phyloP scores from a whole-genome alignment of 164 flowering plant species.

The Santalum album region DNA sequence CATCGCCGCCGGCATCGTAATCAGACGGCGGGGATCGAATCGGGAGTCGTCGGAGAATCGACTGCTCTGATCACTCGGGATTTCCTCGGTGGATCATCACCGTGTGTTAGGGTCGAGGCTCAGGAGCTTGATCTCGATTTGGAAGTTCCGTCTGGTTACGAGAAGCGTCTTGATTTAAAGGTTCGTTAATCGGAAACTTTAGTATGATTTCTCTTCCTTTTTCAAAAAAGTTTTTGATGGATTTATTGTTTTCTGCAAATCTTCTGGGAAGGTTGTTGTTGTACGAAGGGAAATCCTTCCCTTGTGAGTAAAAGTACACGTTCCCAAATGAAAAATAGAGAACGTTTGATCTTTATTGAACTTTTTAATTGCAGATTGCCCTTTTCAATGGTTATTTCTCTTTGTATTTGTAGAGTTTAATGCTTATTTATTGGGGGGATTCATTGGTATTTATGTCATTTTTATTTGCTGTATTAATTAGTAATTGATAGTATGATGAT shows the following conservation, averaged over 20 bases:
- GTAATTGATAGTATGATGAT: not conserved
- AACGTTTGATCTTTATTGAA: no score
- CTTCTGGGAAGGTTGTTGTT: not conserved
- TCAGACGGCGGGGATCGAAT: not conserved
- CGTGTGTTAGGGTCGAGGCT: not conserved
- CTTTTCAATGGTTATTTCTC: no score
- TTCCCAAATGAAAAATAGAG: no score
- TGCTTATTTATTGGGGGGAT: no score
- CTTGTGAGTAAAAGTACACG: no score
- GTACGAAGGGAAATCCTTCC: no score
- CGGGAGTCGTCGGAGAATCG: not conserved
- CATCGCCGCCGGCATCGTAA: not conserved
- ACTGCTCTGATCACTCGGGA: not conserved
- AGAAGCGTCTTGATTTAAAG: slow-evolving; percentile 62
- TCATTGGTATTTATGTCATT: not conserved
- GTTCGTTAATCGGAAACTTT: slow-evolving; percentile 18
- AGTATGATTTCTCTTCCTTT: not conserved
- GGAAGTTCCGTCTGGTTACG: slow-evolving; percentile 31
- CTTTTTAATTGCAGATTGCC: no score
- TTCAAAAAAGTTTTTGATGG: not conserved
- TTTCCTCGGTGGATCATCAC: not conserved
- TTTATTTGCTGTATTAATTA: not conserved
- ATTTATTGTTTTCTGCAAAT: slow-evolving; percentile 3
- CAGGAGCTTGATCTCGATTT: not conserved
- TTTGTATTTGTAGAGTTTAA: no score